A percentile compares a stretch with the other conserved stretches of the same genome.
Conservation (phyloP, 257 asterid genomes). For the Solanum chiquidenum region DNA sequence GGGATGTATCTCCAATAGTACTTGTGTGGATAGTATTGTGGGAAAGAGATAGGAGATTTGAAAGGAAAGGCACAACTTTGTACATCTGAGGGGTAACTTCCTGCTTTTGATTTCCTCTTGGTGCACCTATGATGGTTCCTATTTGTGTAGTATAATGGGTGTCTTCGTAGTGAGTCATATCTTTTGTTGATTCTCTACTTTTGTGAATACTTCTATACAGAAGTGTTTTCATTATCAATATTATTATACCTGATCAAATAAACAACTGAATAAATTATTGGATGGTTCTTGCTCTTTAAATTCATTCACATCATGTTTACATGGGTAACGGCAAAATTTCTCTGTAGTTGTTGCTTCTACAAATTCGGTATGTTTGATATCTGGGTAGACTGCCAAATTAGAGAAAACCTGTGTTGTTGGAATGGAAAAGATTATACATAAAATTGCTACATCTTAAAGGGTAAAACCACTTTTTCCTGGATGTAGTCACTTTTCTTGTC, state of each 20-base stretch:
- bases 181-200: neutral
- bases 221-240: neutral
- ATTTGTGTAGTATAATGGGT: neutral
- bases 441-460: neutral
- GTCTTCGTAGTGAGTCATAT: neutral
- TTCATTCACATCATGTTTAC: neutral
- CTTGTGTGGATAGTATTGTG: neutral
- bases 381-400: neutral
- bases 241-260: neutral
- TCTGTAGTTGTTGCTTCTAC: neutral
- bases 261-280: neutral
- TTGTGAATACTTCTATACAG: neutral
- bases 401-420: neutral
- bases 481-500: neutral
- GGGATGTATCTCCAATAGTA: neutral
- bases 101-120: neutral
- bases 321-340: neutral
- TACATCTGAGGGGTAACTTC: neutral
- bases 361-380: neutral
- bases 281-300: neutral
- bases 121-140: neutral
- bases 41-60: neutral
- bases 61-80: neutral
- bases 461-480: neutral
- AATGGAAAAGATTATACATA: neutral